Base-by-base conservation (phyloP, 83 land plant species). In the Picea engelmannii region DNA sequence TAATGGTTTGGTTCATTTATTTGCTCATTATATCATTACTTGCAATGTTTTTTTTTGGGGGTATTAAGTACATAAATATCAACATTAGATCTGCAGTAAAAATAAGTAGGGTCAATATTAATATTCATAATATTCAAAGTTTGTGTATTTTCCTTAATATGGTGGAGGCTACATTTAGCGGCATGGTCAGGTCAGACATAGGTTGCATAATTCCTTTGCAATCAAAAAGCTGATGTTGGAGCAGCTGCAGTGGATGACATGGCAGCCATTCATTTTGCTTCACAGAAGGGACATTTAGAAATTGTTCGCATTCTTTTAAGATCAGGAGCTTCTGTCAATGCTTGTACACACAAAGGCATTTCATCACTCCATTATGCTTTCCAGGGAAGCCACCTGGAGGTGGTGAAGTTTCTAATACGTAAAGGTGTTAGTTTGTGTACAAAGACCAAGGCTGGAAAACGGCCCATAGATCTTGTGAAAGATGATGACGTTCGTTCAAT, bases 261-360 rank as follows among this genome's bases (percentile, higher is more conserved):
- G 93, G 93, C 91, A 20, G 98, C 98, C 40, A 90, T 97, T 76
- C 99, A 97, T 80, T 97, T 97, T 87, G 99, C 98, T 24, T 83
- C 95, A 25, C 99, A 97, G 84, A 97, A 97, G 66, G 99, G 99
- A n/a, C n/a, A n/a, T n/a, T n/a, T n/a, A n/a, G n/a, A n/a, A n/a
- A n/a, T n/a, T n/a, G n/a, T n/a, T n/a, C 89, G 91, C 21, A 70
- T 87, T 60, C 95, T 97, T 6, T 59, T 95, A 49, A 71, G 91
- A 79, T 85, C 87, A 25, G 98, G 96, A 55, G 96, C 87, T n/a
- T 91, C 96, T 17, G 88, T 93, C 13, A 95, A 92, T 83, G 85
- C 96, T 25, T 49, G 71, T n/a, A 95, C 92, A 40, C 86, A 98
- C 55, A 97, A 97, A 82, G 95, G 98, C 61, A 76, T 97, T 82